Conservation (phyloP, 1,139 yeast genomes). For the Scheffersomyces illinoinensis region DNA sequence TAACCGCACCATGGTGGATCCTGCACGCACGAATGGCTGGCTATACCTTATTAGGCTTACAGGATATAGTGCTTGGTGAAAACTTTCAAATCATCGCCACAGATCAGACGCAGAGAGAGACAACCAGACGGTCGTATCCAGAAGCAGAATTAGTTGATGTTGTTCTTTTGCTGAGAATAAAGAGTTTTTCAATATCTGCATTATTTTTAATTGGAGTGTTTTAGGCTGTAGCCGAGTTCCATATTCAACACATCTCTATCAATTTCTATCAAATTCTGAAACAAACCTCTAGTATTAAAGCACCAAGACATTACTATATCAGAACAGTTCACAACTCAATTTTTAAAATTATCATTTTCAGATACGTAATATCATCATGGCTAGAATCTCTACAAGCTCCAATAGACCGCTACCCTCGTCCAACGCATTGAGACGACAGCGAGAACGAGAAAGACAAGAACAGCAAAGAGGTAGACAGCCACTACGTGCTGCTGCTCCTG, state of each 20-base stretch:
- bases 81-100: not conserved
- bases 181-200: not conserved
- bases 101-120: not conserved
- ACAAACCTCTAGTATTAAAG: not conserved
- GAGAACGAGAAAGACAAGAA: slow-evolving; percentile 1
- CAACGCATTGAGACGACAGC: not conserved
- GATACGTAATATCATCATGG: not conserved
- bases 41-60: not conserved
- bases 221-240: not conserved
- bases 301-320: not conserved
- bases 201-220: not conserved
- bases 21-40: not conserved
- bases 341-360: no score
- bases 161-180: not conserved
- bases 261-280: not conserved
- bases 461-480: not conserved
- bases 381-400: not conserved
- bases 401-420: not conserved
- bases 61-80: not conserved
- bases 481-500: slow-evolving; percentile 1
- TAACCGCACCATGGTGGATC: not conserved
- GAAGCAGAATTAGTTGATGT: not conserved
- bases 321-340: not conserved
- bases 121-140: not conserved
- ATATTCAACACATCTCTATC: not conserved